Percentiles rank a stretch among this genome's conserved stretches.
Evolutionary conservation across 1,284 basidiomycete species (phyloP).

Genomic region (Ceratobasidium sp.): DNA sequence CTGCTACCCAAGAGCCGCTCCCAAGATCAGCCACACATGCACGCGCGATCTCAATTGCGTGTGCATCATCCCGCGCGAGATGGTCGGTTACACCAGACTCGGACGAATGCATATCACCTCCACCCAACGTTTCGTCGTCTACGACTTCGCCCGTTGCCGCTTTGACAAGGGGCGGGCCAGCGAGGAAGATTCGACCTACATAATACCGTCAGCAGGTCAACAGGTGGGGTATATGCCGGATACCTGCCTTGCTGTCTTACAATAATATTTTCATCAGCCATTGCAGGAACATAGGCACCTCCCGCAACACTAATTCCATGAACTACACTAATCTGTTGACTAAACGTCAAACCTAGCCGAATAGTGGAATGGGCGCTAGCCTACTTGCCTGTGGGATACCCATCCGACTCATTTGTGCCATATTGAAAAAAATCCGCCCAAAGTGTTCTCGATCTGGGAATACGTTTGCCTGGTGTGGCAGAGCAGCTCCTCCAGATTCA

Average conservation of each 20-base stretch:
- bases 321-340: slow-evolving; percentile 81
- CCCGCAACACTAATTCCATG: slow-evolving; percentile 93
- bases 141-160: slow-evolving; percentile 94
- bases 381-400: slow-evolving; percentile 53
- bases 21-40: slow-evolving; percentile 84
- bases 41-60: slow-evolving; percentile 85
- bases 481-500: slow-evolving; percentile 91
- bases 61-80: slow-evolving; percentile 85
- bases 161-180: slow-evolving; percentile 93
- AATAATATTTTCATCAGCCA: slow-evolving; percentile 96
- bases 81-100: slow-evolving; percentile 96
- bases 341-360: slow-evolving; percentile 92
- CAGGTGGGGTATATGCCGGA: not conserved
- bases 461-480: slow-evolving; percentile 91
- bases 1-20: slow-evolving; percentile 23
- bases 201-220: not conserved
- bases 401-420: slow-evolving; percentile 53
- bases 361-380: no score
- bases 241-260: slow-evolving; percentile 78
- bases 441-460: slow-evolving; percentile 94
- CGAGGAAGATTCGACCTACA: slow-evolving; percentile 84
- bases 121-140: slow-evolving; percentile 90
- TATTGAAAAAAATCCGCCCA: slow-evolving; percentile 96
- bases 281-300: slow-evolving; percentile 93
- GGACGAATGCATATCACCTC: slow-evolving; percentile 92